Base-by-base conservation (phyloP, 106 monocot species). In the Dactylorhiza incarnata region DNA sequence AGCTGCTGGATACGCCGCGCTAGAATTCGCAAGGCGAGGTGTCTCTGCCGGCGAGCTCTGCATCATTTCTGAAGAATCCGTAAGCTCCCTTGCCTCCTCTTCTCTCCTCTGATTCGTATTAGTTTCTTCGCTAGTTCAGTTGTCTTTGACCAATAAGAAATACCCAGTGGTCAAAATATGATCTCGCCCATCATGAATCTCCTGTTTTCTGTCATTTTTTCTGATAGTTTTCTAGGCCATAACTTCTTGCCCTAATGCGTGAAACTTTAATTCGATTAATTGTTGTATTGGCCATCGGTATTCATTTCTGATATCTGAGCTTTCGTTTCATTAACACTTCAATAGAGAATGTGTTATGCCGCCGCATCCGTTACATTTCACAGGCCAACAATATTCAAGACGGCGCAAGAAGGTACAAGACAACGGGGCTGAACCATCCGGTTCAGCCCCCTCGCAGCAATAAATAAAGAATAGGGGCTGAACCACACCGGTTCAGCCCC, bases 41-140 rank as follows among this genome's bases (percentile, higher is more conserved):
- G 62, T 89, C 73, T n/a, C 75, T 78, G 83, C 75, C 15, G 91
- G 94, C 22, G 91, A 91, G 87, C 91, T 94, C 79, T 94, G 94
- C 83, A 89, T 94, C 86, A 94, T 94, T 81, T 94, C 94, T 63
- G 89, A 94, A 54, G 91, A 94, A 82, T n/a, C 83, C 23, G 94
- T 94, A 20, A 79, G 80, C 69, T 37, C 63, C 45, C 52, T 47
- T 45, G 66, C 24, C 12, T 22, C 54, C 15, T 24, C 43, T 37
- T 73, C 49, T 11, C 56, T 7, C 20, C 17, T 6, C 16, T 29
- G 16, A 54, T 15, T 56, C 14, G 2, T 52, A 54, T 7, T 56
- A 14, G 2, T 52, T 9, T 55, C 50, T 11, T 51, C 10, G 49
- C 17, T 71, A 10, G 50, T 51, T 22, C 50, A 13, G 29, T 44